Percentiles rank a stretch among this genome's conserved stretches.
phyloP scores from a whole-genome alignment of 2,329 filamentous ascomycete genomes.

The Clonostachys byssicola region DNA sequence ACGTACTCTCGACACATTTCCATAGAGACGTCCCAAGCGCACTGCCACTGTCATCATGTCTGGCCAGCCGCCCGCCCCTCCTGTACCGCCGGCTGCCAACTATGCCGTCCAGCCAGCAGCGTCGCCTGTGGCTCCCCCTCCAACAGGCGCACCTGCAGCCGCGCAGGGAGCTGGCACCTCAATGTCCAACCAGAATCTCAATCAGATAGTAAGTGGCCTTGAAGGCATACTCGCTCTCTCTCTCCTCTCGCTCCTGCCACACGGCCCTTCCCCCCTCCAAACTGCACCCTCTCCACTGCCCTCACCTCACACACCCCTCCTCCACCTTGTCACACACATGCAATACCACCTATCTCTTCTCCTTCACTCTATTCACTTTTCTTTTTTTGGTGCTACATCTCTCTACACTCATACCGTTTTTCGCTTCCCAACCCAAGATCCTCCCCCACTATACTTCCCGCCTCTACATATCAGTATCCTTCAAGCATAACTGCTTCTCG shows the following conservation, averaged over 20 bases:
- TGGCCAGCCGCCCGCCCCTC: slow-evolving; percentile 20
- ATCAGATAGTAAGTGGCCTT: slow-evolving; percentile 77
- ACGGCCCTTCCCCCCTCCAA: not conserved
- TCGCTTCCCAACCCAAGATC: too few species aligned
- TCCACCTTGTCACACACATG: too few species aligned
- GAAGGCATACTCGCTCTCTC: too few species aligned
- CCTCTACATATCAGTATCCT: too few species aligned
- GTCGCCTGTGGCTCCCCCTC: slow-evolving; percentile 19
- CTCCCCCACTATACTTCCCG: too few species aligned
- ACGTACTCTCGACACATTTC: slow-evolving; percentile 2
- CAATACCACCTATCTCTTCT: too few species aligned
- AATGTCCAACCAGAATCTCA: slow-evolving; percentile 84
- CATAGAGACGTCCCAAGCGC: not conserved
- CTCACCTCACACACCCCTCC: too few species aligned
- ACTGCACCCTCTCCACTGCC: not conserved
- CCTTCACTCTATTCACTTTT: too few species aligned
- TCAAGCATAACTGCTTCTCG: too few species aligned
- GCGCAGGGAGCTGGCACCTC: slow-evolving; percentile 17
- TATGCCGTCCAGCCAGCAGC: slow-evolving; percentile 23
- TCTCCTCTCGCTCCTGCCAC: slow-evolving; percentile 2
- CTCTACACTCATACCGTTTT: too few species aligned
- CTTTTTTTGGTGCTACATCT: too few species aligned
- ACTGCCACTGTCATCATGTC: slow-evolving; percentile 18
- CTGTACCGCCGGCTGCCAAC: slow-evolving; percentile 18
- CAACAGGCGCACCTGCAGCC: slow-evolving; percentile 12